These are phyloP conservation scores for Rhynchospora breviuscula DNA, from an alignment of 176 grass and related monocot genomes.

Conservation along the genomic window DNA sequence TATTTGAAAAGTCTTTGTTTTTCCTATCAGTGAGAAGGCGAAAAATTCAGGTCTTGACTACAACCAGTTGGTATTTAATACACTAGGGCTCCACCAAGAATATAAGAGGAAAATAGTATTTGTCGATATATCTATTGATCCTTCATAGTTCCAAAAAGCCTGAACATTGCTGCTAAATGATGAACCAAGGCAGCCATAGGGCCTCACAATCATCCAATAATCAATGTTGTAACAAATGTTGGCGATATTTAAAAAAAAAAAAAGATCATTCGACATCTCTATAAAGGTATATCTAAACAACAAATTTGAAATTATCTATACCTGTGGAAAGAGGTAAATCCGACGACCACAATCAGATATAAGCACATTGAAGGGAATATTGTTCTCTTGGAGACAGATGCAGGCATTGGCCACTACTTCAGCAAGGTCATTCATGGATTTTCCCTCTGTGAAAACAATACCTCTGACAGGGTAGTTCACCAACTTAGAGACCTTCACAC, in stretches of 20 bases:
- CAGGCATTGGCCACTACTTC: slow-evolving; percentile 71
- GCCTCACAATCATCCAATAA: neutral
- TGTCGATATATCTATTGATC: no score
- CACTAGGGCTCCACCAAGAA: neutral
- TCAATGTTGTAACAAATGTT: neutral
- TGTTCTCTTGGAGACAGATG: slow-evolving; percentile 86
- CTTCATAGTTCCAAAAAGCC: no score
- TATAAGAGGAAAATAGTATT: neutral
- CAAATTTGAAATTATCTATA: slow-evolving; percentile 17
- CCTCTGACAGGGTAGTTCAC: slow-evolving; percentile 90
- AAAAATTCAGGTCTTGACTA: neutral
- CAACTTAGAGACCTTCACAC: slow-evolving; percentile 69
- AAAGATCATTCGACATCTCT: neutral
- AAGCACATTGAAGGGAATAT: slow-evolving; percentile 90
- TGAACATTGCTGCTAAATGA: neutral
- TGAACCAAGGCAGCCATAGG: neutral
- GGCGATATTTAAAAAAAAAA: neutral
- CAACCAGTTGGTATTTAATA: neutral
- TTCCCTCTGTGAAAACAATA: slow-evolving; percentile 73
- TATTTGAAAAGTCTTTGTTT: neutral
- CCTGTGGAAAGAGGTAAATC: slow-evolving; percentile 86
- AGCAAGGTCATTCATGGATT: slow-evolving; percentile 54
- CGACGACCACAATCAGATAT: slow-evolving; percentile 64
- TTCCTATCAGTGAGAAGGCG: neutral
- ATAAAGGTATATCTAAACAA: neutral